Conservation (phyloP, 176 grass and related monocot genomes). For the Dendrocalamus sinicus region DNA sequence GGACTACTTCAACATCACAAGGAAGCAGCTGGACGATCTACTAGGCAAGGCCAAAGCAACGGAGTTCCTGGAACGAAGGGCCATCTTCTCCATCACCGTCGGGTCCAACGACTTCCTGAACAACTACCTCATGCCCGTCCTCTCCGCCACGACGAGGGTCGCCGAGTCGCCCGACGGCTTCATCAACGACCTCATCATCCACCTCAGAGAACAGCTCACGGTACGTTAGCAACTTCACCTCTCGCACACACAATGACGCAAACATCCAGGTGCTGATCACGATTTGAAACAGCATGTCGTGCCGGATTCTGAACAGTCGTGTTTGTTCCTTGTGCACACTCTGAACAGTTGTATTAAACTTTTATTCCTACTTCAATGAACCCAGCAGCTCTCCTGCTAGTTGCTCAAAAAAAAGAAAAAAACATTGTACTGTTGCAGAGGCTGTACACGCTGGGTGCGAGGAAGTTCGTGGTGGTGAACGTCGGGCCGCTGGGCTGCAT, state of each 20-base stretch:
- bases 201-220: conserved; percentile 73
- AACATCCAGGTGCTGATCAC: background rate
- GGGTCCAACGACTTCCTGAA: conserved; percentile 97
- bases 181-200: conserved; percentile 67
- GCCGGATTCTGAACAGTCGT: background rate
- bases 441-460: conserved; percentile 71
- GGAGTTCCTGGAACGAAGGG: conserved; percentile 47
- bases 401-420: too few species aligned
- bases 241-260: background rate
- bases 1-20: conserved; percentile 88
- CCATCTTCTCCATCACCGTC: conserved; percentile 91
- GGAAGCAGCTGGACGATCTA: conserved; percentile 61
- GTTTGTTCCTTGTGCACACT: too few species aligned
- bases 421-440: conserved; percentile 44
- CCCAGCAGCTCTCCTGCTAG: too few species aligned
- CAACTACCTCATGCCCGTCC: conserved; percentile 86
- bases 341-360: too few species aligned
- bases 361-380: too few species aligned
- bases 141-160: conserved; percentile 66
- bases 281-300: background rate
- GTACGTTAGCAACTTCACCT: background rate
- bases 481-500: conserved; percentile 96
- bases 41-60: conserved; percentile 56
- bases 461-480: conserved; percentile 87
- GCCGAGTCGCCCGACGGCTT: conserved; percentile 69